Conservation (phyloP, 768 basidiomycete genomes). For the Gautieria morchelliformis region DNA sequence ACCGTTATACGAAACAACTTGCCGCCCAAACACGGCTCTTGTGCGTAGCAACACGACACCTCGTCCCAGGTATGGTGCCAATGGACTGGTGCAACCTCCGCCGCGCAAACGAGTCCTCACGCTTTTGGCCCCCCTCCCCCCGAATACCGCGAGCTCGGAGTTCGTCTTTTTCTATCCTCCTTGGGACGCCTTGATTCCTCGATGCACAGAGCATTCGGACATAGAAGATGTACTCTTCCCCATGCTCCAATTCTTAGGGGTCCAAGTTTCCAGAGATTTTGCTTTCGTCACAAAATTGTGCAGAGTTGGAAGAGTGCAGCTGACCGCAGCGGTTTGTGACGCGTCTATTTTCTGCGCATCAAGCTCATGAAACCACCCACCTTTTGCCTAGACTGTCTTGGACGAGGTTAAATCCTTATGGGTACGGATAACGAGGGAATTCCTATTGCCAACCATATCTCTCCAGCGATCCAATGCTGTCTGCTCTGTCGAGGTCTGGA, state of each 20-base stretch:
- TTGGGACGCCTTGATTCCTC: slow-evolving; percentile 66
- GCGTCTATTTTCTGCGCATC: background rate
- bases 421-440: slow-evolving; percentile 69
- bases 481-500: slow-evolving; percentile 87
- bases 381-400: background rate
- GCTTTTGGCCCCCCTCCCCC: slow-evolving; percentile 70
- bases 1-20: slow-evolving; percentile 45
- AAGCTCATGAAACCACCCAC: background rate
- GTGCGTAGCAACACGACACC: slow-evolving; percentile 54
- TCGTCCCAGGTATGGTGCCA: slow-evolving; percentile 51
- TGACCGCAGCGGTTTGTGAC: slow-evolving; percentile 41
- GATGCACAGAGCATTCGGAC: slow-evolving; percentile 57
- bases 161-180: slow-evolving; percentile 89
- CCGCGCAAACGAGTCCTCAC: slow-evolving; percentile 62
- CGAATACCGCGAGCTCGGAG: slow-evolving; percentile 59
- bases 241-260: slow-evolving; percentile 67
- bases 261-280: slow-evolving; percentile 73
- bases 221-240: slow-evolving; percentile 69
- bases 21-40: slow-evolving; percentile 34
- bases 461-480: slow-evolving; percentile 80
- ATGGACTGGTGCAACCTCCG: slow-evolving; percentile 42
- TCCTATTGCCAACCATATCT: slow-evolving; percentile 80
- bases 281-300: slow-evolving; percentile 72
- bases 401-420: slow-evolving; percentile 40
- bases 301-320: slow-evolving; percentile 61